A percentile compares a stretch with the other conserved stretches of the same genome.
Evolutionary conservation across 257 asterid genomes (phyloP).

Genomic region (Petunia axillaris): DNA sequence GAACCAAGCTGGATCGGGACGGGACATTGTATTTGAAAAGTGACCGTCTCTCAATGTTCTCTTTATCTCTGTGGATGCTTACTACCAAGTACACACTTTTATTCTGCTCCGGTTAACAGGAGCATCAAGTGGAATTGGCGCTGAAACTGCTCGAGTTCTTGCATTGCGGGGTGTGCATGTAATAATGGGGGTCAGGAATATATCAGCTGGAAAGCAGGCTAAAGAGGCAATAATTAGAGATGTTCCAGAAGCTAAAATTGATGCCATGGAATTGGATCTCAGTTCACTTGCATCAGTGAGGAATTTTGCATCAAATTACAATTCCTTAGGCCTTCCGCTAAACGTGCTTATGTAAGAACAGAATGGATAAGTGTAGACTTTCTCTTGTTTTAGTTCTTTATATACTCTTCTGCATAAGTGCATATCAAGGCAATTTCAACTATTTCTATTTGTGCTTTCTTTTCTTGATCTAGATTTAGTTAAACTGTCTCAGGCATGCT

Average conservation of each 20-base stretch:
- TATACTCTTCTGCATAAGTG: background rate
- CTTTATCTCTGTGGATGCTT: background rate
- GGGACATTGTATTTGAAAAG: background rate
- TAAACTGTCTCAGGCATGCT: background rate
- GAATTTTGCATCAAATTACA: conserved; percentile 66
- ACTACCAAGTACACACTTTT: background rate
- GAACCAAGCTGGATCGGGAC: background rate
- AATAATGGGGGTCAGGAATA: conserved; percentile 72
- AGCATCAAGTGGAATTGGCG: conserved; percentile 92
- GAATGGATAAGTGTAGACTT: background rate
- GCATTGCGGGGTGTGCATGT: conserved; percentile 81
- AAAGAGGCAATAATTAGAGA: conserved; percentile 55
- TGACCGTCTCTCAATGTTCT: background rate
- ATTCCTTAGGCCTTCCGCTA: conserved; percentile 62
- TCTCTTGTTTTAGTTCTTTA: conserved; percentile 27
- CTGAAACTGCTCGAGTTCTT: conserved; percentile 87
- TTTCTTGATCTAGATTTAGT: background rate
- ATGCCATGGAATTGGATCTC: conserved; percentile 77
- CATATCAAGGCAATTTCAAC: background rate
- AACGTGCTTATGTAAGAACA: conserved; percentile 74
- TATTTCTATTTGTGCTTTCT: background rate
- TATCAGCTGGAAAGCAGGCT: conserved; percentile 57
- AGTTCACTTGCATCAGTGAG: conserved; percentile 70
- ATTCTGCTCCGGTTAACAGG: conserved; percentile 41
- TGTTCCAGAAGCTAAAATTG: conserved; percentile 70